Conservation (phyloP, 2,329 filamentous ascomycete genomes). For the Paecilomyces niveus region DNA sequence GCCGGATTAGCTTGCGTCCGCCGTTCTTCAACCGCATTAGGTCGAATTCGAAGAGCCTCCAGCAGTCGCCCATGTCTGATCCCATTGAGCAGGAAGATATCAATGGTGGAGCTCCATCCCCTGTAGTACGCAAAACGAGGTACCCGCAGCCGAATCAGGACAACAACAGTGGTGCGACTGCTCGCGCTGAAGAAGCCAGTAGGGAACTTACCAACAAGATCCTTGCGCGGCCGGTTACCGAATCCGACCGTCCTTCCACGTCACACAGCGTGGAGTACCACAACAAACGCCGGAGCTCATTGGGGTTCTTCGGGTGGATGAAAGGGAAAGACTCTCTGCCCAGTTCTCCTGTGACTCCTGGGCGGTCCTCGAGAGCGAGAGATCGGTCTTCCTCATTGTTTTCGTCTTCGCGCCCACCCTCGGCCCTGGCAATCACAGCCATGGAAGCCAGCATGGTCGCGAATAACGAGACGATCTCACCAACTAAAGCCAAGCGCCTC, state of each 20-base stretch:
- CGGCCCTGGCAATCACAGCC: constrained; percentile 7
- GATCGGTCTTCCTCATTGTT: not conserved
- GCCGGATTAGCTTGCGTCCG: constrained; percentile 28
- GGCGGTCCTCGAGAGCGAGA: not conserved
- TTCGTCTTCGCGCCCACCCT: not conserved
- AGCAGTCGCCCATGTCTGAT: constrained; percentile 20
- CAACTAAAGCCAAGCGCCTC: constrained; percentile 5
- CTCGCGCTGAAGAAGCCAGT: not conserved
- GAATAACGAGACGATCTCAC: not conserved
- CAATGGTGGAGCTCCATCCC: constrained; percentile 25
- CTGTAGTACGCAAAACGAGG: constrained; percentile 22
- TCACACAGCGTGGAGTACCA: constrained; percentile 21
- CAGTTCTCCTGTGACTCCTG: constrained; percentile 4
- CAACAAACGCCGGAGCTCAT: constrained; percentile 29
- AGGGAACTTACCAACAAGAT: not conserved
- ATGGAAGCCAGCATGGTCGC: not conserved
- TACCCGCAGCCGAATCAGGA: constrained; percentile 6
- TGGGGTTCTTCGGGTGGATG: constrained; percentile 35
- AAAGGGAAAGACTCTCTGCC: constrained; percentile 21
- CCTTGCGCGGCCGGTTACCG: not conserved
- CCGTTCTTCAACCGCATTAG: constrained; percentile 27
- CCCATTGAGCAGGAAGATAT: constrained; percentile 8
- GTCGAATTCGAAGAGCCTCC: constrained; percentile 13
- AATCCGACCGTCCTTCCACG: constrained; percentile 6
- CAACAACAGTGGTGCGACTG: constrained; percentile 11